Evolutionary conservation across 78 protist species (phyloP).

Genomic region (Dictyostelium citrinum): DNA sequence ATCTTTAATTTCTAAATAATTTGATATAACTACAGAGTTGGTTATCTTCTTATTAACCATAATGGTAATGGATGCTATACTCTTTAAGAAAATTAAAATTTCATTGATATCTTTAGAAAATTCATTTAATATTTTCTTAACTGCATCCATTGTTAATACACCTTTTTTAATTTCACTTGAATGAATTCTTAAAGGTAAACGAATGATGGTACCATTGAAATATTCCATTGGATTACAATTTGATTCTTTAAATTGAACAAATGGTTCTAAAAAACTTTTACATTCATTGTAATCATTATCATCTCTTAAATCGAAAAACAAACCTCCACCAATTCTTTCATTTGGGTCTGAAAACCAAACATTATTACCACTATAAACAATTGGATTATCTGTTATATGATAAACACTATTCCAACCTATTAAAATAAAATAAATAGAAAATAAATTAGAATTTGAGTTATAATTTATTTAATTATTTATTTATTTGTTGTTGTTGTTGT

Average conservation of each 20-base stretch:
- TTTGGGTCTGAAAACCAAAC: conserved; percentile 4
- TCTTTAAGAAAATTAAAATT: not conserved
- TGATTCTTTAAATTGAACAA: conserved; percentile 5
- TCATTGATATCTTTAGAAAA: not conserved
- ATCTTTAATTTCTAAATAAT: not conserved
- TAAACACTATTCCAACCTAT: conserved; percentile 36
- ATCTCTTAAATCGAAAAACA: not conserved
- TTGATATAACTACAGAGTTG: not conserved
- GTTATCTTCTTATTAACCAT: not conserved
- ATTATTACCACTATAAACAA: not conserved
- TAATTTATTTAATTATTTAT: no score
- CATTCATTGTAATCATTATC: not conserved
- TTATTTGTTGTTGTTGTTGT: no score
- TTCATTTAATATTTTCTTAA: not conserved
- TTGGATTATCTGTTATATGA: conserved; percentile 19
- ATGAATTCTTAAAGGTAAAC: not conserved
- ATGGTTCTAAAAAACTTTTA: not conserved
- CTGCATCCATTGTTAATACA: not conserved
- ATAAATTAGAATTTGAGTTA: no score
- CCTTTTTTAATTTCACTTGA: not conserved
- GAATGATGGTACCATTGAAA: conserved; percentile 22
- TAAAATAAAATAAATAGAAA: no score
- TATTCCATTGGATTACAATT: not conserved
- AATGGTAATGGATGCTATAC: not conserved
- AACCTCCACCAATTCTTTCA: not conserved